Evolutionary conservation across 2,329 filamentous ascomycete genomes (phyloP).

Genomic region (Xylariaceae sp.): DNA sequence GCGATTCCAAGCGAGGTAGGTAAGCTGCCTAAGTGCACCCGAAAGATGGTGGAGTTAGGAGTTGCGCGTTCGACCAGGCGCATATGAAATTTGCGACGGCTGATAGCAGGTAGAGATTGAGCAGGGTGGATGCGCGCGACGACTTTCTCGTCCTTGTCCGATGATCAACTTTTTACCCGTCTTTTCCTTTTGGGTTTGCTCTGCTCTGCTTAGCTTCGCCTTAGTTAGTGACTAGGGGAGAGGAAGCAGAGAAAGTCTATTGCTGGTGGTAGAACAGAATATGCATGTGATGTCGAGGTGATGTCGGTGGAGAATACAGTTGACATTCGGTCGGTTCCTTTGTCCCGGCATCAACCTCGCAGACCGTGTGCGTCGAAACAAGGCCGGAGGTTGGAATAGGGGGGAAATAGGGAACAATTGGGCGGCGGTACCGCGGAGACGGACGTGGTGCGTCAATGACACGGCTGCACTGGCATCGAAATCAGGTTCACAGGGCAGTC

Average conservation of each 20-base stretch:
- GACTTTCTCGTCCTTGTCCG: background rate
- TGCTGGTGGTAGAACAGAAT: background rate
- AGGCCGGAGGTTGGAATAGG: slow-evolving; percentile 3
- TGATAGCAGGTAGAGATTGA: background rate
- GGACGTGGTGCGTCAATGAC: background rate
- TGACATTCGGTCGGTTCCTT: slow-evolving; percentile 4
- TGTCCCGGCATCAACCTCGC: slow-evolving; percentile 9
- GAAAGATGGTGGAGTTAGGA: background rate
- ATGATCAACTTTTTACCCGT: background rate
- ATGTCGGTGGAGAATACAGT: background rate
- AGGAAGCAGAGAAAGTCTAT: background rate
- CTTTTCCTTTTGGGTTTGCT: background rate
- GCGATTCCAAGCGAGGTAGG: background rate
- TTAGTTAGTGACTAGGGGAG: background rate
- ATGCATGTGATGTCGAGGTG: slow-evolving; percentile 4
- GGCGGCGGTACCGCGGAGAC: background rate
- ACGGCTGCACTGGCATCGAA: background rate
- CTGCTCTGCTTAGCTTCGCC: background rate
- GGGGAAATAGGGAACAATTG: background rate
- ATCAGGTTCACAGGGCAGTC: background rate
- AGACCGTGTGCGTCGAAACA: slow-evolving; percentile 13
- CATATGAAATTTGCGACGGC: background rate
- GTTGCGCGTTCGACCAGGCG: slow-evolving; percentile 4
- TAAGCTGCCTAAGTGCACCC: background rate
- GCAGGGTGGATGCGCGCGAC: background rate